Conservation (phyloP, 139 green algal species). For the Trebouxia sp. region DNA sequence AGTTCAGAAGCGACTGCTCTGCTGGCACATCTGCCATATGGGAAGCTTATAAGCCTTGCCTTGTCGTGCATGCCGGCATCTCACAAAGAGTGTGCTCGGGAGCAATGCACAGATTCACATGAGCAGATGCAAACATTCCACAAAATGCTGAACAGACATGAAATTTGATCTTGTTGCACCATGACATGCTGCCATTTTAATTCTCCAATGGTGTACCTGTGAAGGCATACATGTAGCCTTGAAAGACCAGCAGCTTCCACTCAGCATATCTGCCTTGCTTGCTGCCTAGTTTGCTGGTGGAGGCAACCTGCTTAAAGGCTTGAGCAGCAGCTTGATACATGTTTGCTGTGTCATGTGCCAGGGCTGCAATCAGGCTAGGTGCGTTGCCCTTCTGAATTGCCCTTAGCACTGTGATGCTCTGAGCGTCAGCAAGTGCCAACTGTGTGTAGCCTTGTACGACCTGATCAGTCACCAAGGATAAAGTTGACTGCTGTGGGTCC, state of each 20-base stretch:
- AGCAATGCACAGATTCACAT: too few species aligned
- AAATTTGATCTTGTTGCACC: too few species aligned
- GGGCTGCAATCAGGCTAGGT: conserved; percentile 36
- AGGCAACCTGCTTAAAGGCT: conserved; percentile 3
- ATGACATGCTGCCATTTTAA: too few species aligned
- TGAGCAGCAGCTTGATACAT: conserved; percentile 38
- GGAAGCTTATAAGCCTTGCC: too few species aligned
- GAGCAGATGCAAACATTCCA: too few species aligned
- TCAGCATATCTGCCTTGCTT: conserved; percentile 26
- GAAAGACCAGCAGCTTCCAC: conserved; percentile 23
- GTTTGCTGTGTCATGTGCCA: conserved; percentile 39
- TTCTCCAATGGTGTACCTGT: neutral
- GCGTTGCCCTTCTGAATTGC: conserved; percentile 57
- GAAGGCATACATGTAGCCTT: conserved; percentile 34
- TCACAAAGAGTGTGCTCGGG: too few species aligned
- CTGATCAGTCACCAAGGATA: conserved; percentile 19
- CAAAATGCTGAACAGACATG: too few species aligned
- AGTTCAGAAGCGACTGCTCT: too few species aligned
- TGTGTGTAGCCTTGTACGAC: neutral
- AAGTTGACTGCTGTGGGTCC: neutral
- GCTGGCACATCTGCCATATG: too few species aligned
- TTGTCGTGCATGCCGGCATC: too few species aligned
- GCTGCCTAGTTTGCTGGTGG: neutral
- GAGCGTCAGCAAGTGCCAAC: conserved; percentile 41
- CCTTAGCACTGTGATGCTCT: conserved; percentile 51